Evolutionary conservation across 441 rosid genomes (phyloP), one percentile per base, ranked within the genome.

Genomic region (Jatropha podagrica): DNA sequence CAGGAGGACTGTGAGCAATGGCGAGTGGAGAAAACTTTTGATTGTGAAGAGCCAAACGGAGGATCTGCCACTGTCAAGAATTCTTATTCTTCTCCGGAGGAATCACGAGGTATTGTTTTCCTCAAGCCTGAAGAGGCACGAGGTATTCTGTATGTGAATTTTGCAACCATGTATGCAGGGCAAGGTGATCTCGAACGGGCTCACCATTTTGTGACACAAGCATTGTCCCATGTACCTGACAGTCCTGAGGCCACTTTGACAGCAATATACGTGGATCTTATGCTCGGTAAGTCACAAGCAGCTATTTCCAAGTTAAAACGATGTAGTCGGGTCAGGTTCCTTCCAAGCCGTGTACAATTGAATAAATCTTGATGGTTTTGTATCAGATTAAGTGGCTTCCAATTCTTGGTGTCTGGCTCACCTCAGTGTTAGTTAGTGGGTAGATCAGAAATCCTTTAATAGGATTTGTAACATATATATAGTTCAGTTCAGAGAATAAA

Each of bases 41-140:
- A 94, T 38, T 83, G 78, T 65, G 98, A 94, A 77, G 98, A 96
- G 76, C 7, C 70, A n/a, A 88, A 76, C 67, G 89, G 85, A 46
- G 86, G 79, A 74, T 44, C 83, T 14, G 62, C 69, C 32, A 68
- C 89, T 67, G 68, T 80, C 64, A 88, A 81, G 80, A 81, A 52
- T 26, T 71, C 86, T 68, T 71, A 52, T 26, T 71, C 86, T 68
- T 71, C 85, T 14, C 75, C 77, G 0, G 91, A 88, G 72, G 86
- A 81, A 59, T 17, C 80, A 3, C 85, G 77, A 56, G 85, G 85
- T 54, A 62, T 85, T 14, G 66, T 68, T 76, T 86, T 84, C 82
- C 90, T 88, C 15, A 92, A 89, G 78, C 98, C 98, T 14, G 95
- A 88, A 82, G 97, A 87, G 86, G 98, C 98, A 46, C 89, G 90